Evolutionary conservation across 1,284 basidiomycete species (phyloP).

Genomic region (Austropuccinia psidii): DNA sequence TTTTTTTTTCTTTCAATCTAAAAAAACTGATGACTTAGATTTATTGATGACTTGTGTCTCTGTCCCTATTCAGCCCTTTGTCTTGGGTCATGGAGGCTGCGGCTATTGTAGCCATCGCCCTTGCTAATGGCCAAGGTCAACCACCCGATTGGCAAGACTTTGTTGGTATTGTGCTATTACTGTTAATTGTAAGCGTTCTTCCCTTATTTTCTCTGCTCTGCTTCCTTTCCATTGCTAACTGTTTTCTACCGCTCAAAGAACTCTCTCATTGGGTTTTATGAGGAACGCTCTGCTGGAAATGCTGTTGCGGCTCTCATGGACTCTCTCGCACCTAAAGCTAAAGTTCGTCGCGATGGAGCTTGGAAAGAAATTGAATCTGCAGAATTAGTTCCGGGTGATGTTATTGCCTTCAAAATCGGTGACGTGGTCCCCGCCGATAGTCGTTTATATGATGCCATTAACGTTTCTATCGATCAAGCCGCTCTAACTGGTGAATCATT

Average conservation of each 20-base stretch:
- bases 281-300: constrained; percentile 93
- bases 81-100: constrained; percentile 99
- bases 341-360: constrained; percentile 69
- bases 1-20: background rate
- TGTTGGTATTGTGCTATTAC: constrained; percentile 83
- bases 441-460: constrained; percentile 86
- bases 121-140: constrained; percentile 79
- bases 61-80: constrained; percentile 70
- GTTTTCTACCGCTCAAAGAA: constrained; percentile 51
- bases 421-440: constrained; percentile 93
- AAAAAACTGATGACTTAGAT: background rate
- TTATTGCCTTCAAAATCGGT: constrained; percentile 94
- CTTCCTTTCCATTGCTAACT: background rate
- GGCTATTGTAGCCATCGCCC: constrained; percentile 86
- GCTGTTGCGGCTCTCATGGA: constrained; percentile 99
- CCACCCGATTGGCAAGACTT: constrained; percentile 97
- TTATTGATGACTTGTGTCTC: background rate
- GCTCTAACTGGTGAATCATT: constrained; percentile 93
- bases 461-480: constrained; percentile 89
- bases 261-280: constrained; percentile 95
- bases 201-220: background rate
- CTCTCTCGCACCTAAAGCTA: constrained; percentile 93
- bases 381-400: constrained; percentile 82
- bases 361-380: constrained; percentile 77
- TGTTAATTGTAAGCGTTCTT: constrained; percentile 57